phyloP scores from a whole-genome alignment of 2,329 filamentous ascomycete genomes.

The Diaporthe ilicicola region DNA sequence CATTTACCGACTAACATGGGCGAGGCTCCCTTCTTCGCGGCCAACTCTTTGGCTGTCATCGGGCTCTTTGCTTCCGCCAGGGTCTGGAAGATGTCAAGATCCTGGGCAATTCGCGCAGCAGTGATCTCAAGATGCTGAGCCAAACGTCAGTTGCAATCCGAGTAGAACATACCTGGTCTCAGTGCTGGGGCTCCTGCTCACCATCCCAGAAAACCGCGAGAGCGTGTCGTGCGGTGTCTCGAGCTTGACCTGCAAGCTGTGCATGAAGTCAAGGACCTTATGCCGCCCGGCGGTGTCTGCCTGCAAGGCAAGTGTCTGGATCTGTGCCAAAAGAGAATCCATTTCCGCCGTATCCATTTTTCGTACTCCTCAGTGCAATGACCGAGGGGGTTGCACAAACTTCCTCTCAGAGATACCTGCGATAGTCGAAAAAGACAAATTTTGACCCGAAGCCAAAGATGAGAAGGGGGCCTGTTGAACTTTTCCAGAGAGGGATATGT shows the following conservation, averaged over 20 bases:
- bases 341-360: background rate
- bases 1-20: slow-evolving; percentile 1
- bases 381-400: too few species aligned
- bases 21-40: background rate
- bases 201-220: slow-evolving; percentile 16
- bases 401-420: too few species aligned
- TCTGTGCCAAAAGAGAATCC: background rate
- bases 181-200: background rate
- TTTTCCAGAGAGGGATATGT: too few species aligned
- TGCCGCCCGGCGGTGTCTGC: background rate
- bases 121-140: slow-evolving; percentile 13
- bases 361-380: background rate
- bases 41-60: background rate
- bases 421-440: too few species aligned
- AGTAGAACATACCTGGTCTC: accelerated
- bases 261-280: slow-evolving; percentile 27
- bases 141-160: background rate
- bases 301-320: background rate
- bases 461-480: too few species aligned
- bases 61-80: background rate
- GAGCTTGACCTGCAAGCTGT: slow-evolving; percentile 28
- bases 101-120: background rate
- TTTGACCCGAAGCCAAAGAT: too few species aligned
- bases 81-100: slow-evolving; percentile 11
- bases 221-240: slow-evolving; percentile 33